These are phyloP conservation scores for Lanmaoa pseudosensibilis DNA, from an alignment of 768 basidiomycete genomes.

Conservation along the genomic window DNA sequence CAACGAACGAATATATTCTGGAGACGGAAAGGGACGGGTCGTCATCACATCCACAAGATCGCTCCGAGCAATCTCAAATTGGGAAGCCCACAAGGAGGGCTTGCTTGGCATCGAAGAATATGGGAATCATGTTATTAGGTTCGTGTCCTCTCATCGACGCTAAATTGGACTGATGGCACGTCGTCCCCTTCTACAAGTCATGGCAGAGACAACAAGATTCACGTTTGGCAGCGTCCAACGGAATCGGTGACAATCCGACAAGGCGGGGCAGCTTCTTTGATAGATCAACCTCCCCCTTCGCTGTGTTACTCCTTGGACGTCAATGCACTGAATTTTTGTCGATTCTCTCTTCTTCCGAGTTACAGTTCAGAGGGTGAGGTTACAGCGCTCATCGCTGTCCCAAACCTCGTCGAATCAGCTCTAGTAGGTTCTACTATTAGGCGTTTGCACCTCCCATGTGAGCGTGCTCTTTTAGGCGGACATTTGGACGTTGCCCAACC, in stretches of 20 bases:
- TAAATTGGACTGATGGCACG: not conserved
- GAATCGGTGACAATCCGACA: constrained; percentile 49
- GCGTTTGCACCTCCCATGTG: not conserved
- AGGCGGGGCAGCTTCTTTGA: constrained; percentile 55
- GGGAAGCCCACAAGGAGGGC: constrained; percentile 78
- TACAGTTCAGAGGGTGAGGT: constrained; percentile 12
- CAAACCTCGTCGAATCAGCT: constrained; percentile 87
- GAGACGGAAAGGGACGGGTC: constrained; percentile 77
- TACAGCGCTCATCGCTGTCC: constrained; percentile 69
- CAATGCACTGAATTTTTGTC: constrained; percentile 93
- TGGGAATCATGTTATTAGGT: constrained; percentile 73
- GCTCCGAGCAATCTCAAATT: constrained; percentile 69
- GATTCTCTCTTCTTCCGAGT: constrained; percentile 66
- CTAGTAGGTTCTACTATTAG: constrained; percentile 46
- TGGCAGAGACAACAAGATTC: constrained; percentile 82
- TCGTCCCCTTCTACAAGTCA: constrained; percentile 42
- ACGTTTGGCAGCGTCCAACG: constrained; percentile 62
- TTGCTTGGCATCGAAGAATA: constrained; percentile 81
- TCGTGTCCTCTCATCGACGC: constrained; percentile 31
- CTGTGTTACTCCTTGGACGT: constrained; percentile 76
- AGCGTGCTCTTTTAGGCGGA: constrained; percentile 59
- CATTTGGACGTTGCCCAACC: constrained; percentile 75
- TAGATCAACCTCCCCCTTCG: constrained; percentile 48
- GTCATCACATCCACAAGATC: constrained; percentile 73
- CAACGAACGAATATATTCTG: constrained; percentile 84